These are phyloP conservation scores for Usnea hakonensis DNA, from an alignment of 495 filamentous ascomycete genomes.

Conservation along the genomic window DNA sequence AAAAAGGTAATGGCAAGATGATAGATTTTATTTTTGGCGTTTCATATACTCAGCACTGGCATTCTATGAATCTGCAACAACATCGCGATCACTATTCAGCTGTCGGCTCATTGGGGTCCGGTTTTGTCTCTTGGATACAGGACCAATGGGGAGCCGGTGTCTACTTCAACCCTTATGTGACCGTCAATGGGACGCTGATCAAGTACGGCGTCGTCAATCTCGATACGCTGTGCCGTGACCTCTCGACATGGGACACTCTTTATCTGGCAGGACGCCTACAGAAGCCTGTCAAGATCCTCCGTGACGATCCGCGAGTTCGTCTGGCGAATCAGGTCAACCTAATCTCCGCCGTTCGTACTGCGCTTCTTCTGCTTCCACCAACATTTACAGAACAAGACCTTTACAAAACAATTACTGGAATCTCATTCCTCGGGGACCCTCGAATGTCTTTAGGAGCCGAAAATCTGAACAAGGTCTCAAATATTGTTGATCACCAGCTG, in stretches of 20 bases:
- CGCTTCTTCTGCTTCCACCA: slow-evolving; percentile 74
- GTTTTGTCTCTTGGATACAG: slow-evolving; percentile 71
- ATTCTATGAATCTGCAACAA: slow-evolving; percentile 78
- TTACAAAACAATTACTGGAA: slow-evolving; percentile 80
- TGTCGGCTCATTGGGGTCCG: slow-evolving; percentile 77
- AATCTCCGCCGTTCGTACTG: slow-evolving; percentile 80
- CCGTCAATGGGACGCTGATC: slow-evolving; percentile 90
- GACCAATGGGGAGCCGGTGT: slow-evolving; percentile 86
- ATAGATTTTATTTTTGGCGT: slow-evolving; percentile 98
- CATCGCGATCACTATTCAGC: slow-evolving; percentile 90
- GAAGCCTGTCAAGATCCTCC: slow-evolving; percentile 95
- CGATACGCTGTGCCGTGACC: slow-evolving; percentile 74
- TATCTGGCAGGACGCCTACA: slow-evolving; percentile 92
- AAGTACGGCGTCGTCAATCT: slow-evolving; percentile 97
- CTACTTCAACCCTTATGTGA: slow-evolving; percentile 95
- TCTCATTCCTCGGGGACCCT: slow-evolving; percentile 90
- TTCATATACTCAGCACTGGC: slow-evolving; percentile 93
- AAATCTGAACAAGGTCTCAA: slow-evolving; percentile 84
- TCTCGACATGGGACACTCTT: slow-evolving; percentile 82
- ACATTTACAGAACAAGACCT: slow-evolving; percentile 80
- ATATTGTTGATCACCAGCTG: slow-evolving; percentile 89
- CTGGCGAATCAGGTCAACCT: slow-evolving; percentile 94
- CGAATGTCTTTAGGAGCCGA: slow-evolving; percentile 84
- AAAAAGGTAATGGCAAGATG: slow-evolving; percentile 85
- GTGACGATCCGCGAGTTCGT: slow-evolving; percentile 83